A percentile compares a stretch with the other conserved stretches of the same genome.
These are phyloP conservation scores for Pseudogymnoascus sp. DNA, from an alignment of 2,329 filamentous ascomycete genomes.

Conservation along the genomic window DNA sequence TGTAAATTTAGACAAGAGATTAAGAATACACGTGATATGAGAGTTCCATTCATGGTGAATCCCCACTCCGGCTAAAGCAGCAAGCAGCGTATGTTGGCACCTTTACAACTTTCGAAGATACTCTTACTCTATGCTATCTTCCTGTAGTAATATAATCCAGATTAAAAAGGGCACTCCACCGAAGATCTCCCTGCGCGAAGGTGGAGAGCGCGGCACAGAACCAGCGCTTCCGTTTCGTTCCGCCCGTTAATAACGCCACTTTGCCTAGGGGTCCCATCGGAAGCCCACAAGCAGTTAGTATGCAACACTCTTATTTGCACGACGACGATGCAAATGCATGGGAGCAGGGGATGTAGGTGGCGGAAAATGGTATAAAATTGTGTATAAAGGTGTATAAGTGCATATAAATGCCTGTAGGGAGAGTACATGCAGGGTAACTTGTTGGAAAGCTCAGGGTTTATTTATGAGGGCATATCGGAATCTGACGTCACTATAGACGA, in stretches of 20 bases:
- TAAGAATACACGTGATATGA: background rate
- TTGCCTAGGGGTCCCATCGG: background rate
- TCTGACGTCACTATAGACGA: background rate
- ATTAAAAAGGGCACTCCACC: background rate
- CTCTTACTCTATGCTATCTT: too few relatives aligned
- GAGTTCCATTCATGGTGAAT: background rate
- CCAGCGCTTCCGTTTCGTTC: background rate
- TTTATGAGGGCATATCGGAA: background rate
- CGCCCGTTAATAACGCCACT: background rate
- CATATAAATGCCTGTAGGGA: background rate
- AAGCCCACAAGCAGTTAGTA: background rate
- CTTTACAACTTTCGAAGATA: background rate
- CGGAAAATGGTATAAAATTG: background rate
- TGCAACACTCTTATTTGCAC: conserved; percentile 7
- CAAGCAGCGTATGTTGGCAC: background rate
- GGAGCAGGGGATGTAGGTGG: background rate
- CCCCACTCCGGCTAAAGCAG: background rate
- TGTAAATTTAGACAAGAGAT: background rate
- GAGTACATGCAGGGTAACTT: background rate
- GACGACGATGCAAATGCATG: conserved; percentile 3
- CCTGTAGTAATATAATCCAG: background rate
- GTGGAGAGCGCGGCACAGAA: background rate
- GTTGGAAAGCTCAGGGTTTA: background rate
- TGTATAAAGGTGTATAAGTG: background rate
- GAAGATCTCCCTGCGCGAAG: background rate